phyloP scores from a whole-genome alignment of 176 grass and related monocot species.

The Luzula sylvatica region DNA sequence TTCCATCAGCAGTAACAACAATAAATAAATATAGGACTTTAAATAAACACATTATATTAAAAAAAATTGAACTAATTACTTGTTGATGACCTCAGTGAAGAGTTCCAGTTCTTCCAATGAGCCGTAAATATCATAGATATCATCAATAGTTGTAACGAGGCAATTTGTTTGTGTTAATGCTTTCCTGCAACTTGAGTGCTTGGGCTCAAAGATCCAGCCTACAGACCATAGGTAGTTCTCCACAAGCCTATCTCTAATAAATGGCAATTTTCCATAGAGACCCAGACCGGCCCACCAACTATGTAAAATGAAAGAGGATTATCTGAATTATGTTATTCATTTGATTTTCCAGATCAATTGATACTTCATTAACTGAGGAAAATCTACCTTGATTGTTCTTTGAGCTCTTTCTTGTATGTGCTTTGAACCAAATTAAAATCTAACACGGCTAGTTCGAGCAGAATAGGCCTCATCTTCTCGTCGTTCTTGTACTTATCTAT shows the following conservation, averaged over 20 bases:
- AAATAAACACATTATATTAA: background rate
- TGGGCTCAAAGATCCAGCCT: conserved; percentile 13
- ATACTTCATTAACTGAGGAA: background rate
- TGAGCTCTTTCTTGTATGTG: conserved; percentile 20
- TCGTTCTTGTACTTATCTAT: conserved; percentile 17
- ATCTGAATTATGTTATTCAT: too few relatives aligned
- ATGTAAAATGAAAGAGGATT: background rate
- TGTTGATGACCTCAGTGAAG: conserved; percentile 15
- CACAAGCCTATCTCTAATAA: conserved; percentile 17
- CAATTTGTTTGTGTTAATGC: conserved; percentile 6
- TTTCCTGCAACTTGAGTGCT: background rate
- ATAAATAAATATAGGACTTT: background rate
- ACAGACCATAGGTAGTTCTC: conserved; percentile 14
- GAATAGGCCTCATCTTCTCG: background rate
- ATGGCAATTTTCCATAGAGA: background rate
- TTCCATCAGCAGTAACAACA: background rate
- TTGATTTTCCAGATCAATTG: too few relatives aligned
- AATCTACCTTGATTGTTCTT: conserved; percentile 16
- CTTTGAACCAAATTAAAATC: conserved; percentile 32
- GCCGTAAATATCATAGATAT: conserved; percentile 30
- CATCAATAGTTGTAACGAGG: conserved; percentile 16
- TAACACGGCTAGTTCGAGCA: conserved; percentile 21
- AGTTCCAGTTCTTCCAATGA: conserved; percentile 15
- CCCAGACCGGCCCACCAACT: conserved; percentile 23
- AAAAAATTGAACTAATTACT: background rate